These are phyloP conservation scores for Serendipita indica DNA, from an alignment of 768 basidiomycete genomes.

Conservation along the genomic window DNA sequence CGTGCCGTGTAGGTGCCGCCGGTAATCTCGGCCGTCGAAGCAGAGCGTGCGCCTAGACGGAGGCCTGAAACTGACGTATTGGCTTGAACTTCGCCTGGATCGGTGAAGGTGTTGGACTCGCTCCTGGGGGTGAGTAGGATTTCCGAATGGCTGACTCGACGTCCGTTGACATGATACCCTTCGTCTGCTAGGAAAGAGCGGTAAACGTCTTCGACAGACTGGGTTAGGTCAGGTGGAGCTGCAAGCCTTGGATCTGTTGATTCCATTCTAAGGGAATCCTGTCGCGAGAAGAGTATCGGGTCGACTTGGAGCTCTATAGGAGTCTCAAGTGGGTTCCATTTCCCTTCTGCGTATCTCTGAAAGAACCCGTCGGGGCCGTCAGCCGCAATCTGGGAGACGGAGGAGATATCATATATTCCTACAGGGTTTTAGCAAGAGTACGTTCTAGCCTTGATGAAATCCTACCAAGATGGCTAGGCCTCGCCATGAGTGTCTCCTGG, in stretches of 20 bases:
- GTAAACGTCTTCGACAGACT: background rate
- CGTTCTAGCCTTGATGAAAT: too few relatives aligned
- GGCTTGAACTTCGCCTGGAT: background rate
- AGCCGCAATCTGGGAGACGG: too few relatives aligned
- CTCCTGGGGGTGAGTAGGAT: background rate
- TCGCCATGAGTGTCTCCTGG: too few relatives aligned
- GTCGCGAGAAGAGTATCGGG: background rate
- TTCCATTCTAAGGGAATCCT: too few relatives aligned
- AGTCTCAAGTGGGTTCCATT: background rate
- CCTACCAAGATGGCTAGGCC: too few relatives aligned
- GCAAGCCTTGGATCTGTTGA: too few relatives aligned
- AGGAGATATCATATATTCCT: background rate
- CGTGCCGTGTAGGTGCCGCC: background rate
- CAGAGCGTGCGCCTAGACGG: too few relatives aligned
- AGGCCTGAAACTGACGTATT: too few relatives aligned
- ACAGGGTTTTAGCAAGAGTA: too few relatives aligned
- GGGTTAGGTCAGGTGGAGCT: background rate
- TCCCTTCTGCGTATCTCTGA: background rate
- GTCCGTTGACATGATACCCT: background rate
- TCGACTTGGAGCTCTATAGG: background rate
- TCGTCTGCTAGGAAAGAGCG: background rate
- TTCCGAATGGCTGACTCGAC: background rate
- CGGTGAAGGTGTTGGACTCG: constrained; percentile 5
- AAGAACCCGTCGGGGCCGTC: too few relatives aligned
- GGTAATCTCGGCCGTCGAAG: too few relatives aligned